These are phyloP conservation scores for Grammothele lineata DNA, from an alignment of 768 basidiomycete genomes.

Conservation along the genomic window DNA sequence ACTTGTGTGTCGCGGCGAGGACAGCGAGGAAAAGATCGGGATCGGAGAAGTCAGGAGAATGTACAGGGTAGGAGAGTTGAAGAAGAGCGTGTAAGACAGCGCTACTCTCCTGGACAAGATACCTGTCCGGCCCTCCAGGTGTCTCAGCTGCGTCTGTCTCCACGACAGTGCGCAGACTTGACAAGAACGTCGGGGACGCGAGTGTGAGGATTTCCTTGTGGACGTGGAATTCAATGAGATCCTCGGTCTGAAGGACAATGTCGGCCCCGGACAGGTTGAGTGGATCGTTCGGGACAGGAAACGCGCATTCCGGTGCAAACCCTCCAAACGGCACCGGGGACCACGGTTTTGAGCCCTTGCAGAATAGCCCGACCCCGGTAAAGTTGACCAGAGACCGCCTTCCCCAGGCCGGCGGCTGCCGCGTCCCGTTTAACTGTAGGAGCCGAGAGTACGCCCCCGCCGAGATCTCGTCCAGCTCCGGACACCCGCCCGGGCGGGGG, in stretches of 20 bases:
- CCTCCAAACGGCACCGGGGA: too few species aligned
- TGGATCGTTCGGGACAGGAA: background rate
- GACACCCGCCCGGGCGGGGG: background rate
- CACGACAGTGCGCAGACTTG: conserved; percentile 50
- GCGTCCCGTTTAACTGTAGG: background rate
- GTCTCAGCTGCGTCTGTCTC: conserved; percentile 23
- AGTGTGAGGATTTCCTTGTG: background rate
- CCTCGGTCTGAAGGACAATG: conserved; percentile 12
- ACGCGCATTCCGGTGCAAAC: too few species aligned
- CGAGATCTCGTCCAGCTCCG: background rate
- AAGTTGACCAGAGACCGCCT: background rate
- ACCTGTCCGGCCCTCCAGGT: too few species aligned
- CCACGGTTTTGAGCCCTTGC: too few species aligned
- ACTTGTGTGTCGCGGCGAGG: background rate
- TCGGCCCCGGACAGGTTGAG: background rate
- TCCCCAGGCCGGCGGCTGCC: background rate
- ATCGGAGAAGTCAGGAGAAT: background rate
- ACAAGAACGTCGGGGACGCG: conserved; percentile 17
- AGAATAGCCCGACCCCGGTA: background rate
- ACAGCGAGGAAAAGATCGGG: background rate
- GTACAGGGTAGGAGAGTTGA: conserved; percentile 5
- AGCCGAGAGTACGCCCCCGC: conserved; percentile 4
- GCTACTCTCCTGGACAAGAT: background rate
- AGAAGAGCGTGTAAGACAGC: background rate
- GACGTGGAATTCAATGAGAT: background rate